These are phyloP conservation scores for Pseudocercospora pini-densiflorae DNA, from an alignment of 2,329 filamentous ascomycete species.

Conservation along the genomic window DNA sequence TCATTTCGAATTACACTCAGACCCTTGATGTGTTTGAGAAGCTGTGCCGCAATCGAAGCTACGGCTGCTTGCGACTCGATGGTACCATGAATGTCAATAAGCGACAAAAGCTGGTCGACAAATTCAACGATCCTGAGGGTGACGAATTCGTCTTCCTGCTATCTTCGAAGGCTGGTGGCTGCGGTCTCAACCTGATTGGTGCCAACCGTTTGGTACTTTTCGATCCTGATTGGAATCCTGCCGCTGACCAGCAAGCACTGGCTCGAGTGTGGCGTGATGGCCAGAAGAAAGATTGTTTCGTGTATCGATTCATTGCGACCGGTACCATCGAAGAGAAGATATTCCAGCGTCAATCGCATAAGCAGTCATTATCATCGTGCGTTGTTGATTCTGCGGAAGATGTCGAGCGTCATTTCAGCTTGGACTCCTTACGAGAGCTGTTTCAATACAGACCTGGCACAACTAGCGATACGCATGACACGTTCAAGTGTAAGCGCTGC, in stretches of 20 bases:
- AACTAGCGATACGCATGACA: constrained; percentile 93
- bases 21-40: constrained; percentile 94
- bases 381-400: constrained; percentile 97
- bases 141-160: constrained; percentile 94
- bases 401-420: constrained; percentile 93
- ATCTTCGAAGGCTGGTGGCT: constrained; percentile 94
- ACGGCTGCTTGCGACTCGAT: constrained; percentile 87
- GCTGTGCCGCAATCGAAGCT: constrained; percentile 81
- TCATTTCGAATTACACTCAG: constrained; percentile 98
- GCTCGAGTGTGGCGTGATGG: constrained; percentile 98
- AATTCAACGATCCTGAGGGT: constrained; percentile 92
- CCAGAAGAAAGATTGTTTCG: constrained; percentile 99
- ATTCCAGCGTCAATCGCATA: constrained; percentile 97
- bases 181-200: constrained; percentile 93
- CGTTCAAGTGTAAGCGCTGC: constrained; percentile 97
- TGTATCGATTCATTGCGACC: constrained; percentile 98
- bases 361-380: constrained; percentile 93
- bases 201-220: constrained; percentile 95
- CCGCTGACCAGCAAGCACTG: constrained; percentile 94
- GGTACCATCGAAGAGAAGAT: constrained; percentile 99
- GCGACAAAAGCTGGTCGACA: constrained; percentile 94
- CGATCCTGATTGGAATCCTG: constrained; percentile 94
- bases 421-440: constrained; percentile 87
- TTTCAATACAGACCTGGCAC: constrained; percentile 91
- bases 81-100: constrained; percentile 99